phyloP scores from a whole-genome alignment of 106 monocot species.

The Allium fistulosum region DNA sequence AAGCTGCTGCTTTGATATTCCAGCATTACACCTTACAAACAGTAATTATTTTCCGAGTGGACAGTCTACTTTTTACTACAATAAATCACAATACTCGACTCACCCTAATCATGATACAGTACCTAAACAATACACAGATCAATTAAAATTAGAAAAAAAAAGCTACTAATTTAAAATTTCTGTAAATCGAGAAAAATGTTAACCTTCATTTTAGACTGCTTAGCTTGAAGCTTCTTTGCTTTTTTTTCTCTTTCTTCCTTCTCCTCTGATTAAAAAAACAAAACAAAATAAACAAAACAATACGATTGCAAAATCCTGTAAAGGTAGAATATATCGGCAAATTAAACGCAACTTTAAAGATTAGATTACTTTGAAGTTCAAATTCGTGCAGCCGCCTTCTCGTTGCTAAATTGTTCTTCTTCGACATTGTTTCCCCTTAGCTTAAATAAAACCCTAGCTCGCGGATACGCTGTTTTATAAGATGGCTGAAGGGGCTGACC shows the following conservation, averaged over 20 bases:
- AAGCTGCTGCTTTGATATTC: too few species aligned
- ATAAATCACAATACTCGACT: too few species aligned
- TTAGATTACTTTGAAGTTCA: constrained; percentile 61
- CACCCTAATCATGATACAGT: too few species aligned
- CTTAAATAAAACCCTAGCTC: neutral
- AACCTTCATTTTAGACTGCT: constrained; percentile 87
- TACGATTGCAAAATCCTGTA: neutral
- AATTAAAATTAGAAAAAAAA: too few species aligned
- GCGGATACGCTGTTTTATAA: too few species aligned
- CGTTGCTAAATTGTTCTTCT: constrained; percentile 86
- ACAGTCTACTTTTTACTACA: too few species aligned
- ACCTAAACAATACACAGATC: too few species aligned
- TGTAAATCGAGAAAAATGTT: neutral
- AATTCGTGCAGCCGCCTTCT: constrained; percentile 77
- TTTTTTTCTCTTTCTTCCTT: constrained; percentile 54
- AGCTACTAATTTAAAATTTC: too few species aligned
- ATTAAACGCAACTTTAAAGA: neutral
- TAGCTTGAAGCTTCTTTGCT: constrained; percentile 69
- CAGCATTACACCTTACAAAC: too few species aligned
- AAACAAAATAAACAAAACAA: neutral
- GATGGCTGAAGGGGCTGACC: too few species aligned
- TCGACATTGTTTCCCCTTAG: constrained; percentile 56
- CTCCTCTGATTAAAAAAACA: constrained; percentile 32
- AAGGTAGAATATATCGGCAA: neutral
- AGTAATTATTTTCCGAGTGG: too few species aligned